Evolutionary conservation across 768 basidiomycete species (phyloP).

Genomic region (Auricularia cornea): DNA sequence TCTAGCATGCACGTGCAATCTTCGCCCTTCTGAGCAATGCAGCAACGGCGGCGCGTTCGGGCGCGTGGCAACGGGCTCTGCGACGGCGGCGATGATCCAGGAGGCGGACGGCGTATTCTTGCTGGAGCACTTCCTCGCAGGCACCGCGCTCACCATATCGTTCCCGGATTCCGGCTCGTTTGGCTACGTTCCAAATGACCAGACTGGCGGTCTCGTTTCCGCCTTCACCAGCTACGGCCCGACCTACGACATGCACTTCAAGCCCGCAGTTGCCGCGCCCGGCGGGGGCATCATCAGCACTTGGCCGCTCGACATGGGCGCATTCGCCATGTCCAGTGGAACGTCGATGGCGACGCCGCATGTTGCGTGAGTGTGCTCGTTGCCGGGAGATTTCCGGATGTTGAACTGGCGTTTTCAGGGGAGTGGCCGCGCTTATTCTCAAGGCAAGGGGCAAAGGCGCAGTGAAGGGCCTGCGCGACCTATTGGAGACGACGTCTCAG

Average conservation of each 20-base stretch:
- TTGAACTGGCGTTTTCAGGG: background rate
- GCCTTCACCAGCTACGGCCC: constrained; percentile 23
- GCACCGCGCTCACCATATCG: background rate
- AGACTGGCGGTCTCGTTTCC: constrained; percentile 19
- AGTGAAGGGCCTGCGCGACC: background rate
- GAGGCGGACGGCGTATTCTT: constrained; percentile 5
- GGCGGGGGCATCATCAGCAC: constrained; percentile 20
- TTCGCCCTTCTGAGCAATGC: no score
- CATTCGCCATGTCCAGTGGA: background rate
- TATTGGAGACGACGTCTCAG: constrained; percentile 11
- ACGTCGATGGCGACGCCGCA: background rate
- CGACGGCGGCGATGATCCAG: constrained; percentile 4
- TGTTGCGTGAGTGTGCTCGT: background rate
- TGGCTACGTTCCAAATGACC: constrained; percentile 16
- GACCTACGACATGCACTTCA: constrained; percentile 9
- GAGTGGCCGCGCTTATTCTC: constrained; percentile 11
- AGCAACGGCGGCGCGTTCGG: constrained; percentile 3
- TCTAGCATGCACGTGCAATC: background rate
- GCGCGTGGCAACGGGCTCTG: background rate
- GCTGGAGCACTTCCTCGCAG: background rate
- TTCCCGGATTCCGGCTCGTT: background rate
- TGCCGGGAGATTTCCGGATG: background rate
- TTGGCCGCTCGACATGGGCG: constrained; percentile 7
- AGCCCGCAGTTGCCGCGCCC: background rate
- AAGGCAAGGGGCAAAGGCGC: constrained; percentile 8